Base-by-base conservation (phyloP, 1,284 basidiomycete species). In the Trametes sp. region DNA sequence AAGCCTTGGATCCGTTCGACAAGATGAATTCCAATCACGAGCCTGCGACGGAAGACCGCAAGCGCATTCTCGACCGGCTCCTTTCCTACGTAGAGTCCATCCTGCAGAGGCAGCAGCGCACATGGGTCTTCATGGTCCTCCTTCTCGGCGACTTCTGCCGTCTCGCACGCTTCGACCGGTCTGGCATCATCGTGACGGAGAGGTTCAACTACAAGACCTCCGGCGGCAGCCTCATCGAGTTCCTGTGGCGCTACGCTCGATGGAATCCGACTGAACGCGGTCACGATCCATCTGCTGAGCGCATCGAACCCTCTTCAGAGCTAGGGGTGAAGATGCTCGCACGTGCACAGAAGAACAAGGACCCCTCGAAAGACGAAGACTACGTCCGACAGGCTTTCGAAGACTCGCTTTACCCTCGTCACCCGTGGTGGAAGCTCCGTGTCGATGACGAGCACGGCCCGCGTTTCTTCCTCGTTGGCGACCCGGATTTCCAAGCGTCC, bases 381-480 rank as follows among this genome's bases (percentile, higher is more conserved):
- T 50, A 50, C n/a, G 48, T 50, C 16, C 48, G 26, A 19, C 5
- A 21, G 3, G 3, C 21, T 5, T 50, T 50, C 48, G 19, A 9
- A 2, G 29, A 50, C 8, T 50, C 48, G 9, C 29, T 50, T 16
- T 9, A 33, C 29, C 13, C 28, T 14, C 13, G 13, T 9, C 33
- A 29, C 29, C 33, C 48, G 13, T 50, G 48, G 48, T 50, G 48
- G 48, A 31, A 50, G 48, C 48, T 50, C 16, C 48, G 48, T 19
- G 29, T 50, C 29, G 48, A 50, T 16, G 48, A n/a, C 6, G 29
- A 50, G 48, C 8, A 33, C 10, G 48, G 48, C 16, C 14, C 1
- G 13, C 41, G 29, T 28, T 42, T 11, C n/a, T 63, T 63, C 51
- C 54, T 64, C 2, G 62, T 64, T 4, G 62, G 58, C 2, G 41